Conservation (phyloP, 208 protist species). For the Zelonia costaricensis region DNA sequence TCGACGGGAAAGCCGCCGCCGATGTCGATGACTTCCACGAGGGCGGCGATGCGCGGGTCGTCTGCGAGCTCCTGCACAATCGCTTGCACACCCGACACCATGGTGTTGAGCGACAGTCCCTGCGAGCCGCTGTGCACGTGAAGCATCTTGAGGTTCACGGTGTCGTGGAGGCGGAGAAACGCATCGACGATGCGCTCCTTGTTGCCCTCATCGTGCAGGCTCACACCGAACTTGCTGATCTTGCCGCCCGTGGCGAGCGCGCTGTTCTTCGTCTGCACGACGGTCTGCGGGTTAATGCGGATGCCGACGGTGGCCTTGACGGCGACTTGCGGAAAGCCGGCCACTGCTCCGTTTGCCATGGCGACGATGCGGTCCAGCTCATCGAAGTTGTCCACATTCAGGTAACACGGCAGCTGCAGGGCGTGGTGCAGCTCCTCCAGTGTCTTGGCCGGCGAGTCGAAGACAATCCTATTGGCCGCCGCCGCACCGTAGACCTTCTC, state of each 20-base stretch:
- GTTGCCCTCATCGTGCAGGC: slow-evolving; percentile 50
- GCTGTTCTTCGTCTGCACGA: slow-evolving; percentile 42
- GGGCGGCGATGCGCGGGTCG: slow-evolving; percentile 22
- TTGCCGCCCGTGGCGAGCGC: slow-evolving; percentile 47
- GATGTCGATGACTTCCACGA: slow-evolving; percentile 53
- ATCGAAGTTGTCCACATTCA: slow-evolving; percentile 79
- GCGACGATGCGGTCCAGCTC: slow-evolving; percentile 57
- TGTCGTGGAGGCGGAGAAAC: slow-evolving; percentile 38
- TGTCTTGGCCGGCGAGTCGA: slow-evolving; percentile 73
- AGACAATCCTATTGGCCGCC: slow-evolving; percentile 39
- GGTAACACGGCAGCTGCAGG: slow-evolving; percentile 44
- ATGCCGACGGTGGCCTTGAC: slow-evolving; percentile 49
- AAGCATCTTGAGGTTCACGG: slow-evolving; percentile 54
- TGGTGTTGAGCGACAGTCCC: slow-evolving; percentile 55
- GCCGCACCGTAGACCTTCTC: slow-evolving; percentile 30
- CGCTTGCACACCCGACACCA: slow-evolving; percentile 46
- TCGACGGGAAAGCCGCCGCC: slow-evolving; percentile 66
- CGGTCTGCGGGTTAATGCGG: slow-evolving; percentile 72
- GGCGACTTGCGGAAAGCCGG: slow-evolving; percentile 13
- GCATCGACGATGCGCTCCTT: slow-evolving; percentile 38
- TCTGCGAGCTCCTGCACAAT: slow-evolving; percentile 35
- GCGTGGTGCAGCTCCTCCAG: slow-evolving; percentile 56
- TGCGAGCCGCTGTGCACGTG: slow-evolving; percentile 75
- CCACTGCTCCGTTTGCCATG: slow-evolving; percentile 23
- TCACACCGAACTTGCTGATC: slow-evolving; percentile 75